phyloP scores from a whole-genome alignment of 352 stramenopile genomes.

The Phytophthora chlamydospora region DNA sequence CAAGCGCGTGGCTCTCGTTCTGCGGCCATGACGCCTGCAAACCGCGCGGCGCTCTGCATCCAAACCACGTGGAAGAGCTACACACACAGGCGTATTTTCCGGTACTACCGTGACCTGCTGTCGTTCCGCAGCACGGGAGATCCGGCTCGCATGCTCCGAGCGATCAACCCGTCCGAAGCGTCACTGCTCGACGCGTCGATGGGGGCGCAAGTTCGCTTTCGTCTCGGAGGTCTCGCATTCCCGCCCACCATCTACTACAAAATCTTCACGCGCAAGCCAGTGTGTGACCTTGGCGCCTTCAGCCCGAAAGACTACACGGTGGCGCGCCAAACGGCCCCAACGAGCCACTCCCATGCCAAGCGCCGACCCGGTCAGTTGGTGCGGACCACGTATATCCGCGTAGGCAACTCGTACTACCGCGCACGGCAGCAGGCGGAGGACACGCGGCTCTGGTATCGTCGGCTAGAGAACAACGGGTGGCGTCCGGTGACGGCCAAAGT shows the following conservation, averaged over 20 bases:
- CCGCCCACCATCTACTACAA: constrained; percentile 96
- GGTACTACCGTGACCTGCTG: constrained; percentile 83
- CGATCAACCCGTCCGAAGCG: constrained; percentile 87
- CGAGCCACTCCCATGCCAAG: constrained; percentile 31
- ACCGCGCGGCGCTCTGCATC: constrained; percentile 52
- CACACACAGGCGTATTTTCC: constrained; percentile 76
- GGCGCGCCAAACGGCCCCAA: constrained; percentile 38
- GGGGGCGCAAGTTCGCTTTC: constrained; percentile 84
- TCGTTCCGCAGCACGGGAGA: constrained; percentile 81
- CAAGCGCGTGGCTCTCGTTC: constrained; percentile 12
- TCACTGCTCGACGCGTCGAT: constrained; percentile 83
- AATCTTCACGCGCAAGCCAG: constrained; percentile 86
- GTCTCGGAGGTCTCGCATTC: constrained; percentile 86
- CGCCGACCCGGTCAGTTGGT: constrained; percentile 15
- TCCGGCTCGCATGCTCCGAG: constrained; percentile 76
- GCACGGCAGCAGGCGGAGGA: constrained; percentile 57
- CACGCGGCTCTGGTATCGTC: constrained; percentile 82
- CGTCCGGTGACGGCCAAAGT: constrained; percentile 87
- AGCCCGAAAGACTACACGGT: constrained; percentile 90
- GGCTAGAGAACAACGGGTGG: constrained; percentile 93
- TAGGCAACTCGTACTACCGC: constrained; percentile 77
- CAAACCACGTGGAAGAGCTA: constrained; percentile 79
- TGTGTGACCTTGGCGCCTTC: constrained; percentile 91
- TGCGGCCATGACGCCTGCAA: constrained; percentile 37
- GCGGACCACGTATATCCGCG: constrained; percentile 59